phyloP scores from a whole-genome alignment of 2,329 filamentous ascomycete genomes.

The Sporothrix sp. region DNA sequence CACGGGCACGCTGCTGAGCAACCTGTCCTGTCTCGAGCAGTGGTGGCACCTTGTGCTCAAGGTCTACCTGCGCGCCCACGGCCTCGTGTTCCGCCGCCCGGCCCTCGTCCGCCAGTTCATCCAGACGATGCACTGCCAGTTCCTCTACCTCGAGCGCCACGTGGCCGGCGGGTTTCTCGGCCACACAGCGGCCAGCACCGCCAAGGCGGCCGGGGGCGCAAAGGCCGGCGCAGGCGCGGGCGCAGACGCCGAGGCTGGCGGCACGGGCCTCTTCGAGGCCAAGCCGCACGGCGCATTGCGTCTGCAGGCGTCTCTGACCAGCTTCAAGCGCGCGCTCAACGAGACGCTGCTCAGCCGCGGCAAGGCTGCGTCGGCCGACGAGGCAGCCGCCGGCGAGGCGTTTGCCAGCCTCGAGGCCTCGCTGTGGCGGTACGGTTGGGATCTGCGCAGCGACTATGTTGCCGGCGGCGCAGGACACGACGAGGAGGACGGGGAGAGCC shows the following conservation, averaged over 20 bases:
- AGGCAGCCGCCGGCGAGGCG: slow-evolving; percentile 35
- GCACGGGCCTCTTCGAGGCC: slow-evolving; percentile 26
- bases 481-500: slow-evolving; percentile 19
- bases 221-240: not conserved
- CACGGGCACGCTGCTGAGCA: slow-evolving; percentile 47
- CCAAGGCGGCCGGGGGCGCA: slow-evolving; percentile 19
- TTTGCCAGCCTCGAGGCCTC: slow-evolving; percentile 41
- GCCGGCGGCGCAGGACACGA: slow-evolving; percentile 23
- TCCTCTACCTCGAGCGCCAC: slow-evolving; percentile 42
- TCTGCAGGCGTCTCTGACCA: slow-evolving; percentile 39
- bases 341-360: slow-evolving; percentile 34
- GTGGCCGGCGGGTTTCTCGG: slow-evolving; percentile 29
- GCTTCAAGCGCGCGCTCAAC: slow-evolving; percentile 45
- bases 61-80: slow-evolving; percentile 41
- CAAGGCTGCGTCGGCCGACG: slow-evolving; percentile 28
- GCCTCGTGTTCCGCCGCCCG: slow-evolving; percentile 34
- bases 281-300: slow-evolving; percentile 24
- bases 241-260: slow-evolving; percentile 11
- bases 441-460: slow-evolving; percentile 41
- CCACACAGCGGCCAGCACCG: slow-evolving; percentile 20
- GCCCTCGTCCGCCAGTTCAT: slow-evolving; percentile 38
- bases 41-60: slow-evolving; percentile 49
- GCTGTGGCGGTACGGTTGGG: slow-evolving; percentile 43
- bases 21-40: slow-evolving; percentile 50
- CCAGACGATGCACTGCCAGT: slow-evolving; percentile 42